Evolutionary conservation across 169 alveolate genomes (phyloP), one percentile per base, ranked within the genome.

Genomic region (Plasmodium yoelii): DNA sequence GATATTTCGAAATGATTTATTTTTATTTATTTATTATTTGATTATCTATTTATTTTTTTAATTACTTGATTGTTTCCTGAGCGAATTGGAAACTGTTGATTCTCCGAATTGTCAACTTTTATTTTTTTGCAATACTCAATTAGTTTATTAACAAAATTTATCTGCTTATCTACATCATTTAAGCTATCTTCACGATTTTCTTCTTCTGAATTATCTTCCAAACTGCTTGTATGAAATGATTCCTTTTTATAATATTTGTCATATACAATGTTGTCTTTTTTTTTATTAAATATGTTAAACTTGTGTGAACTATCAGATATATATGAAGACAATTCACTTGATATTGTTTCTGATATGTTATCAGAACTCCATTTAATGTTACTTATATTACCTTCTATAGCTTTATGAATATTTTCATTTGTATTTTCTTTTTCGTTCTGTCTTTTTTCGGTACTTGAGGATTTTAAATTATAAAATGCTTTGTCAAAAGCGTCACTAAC

Each of bases 61-160:
- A 26, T 39, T 71, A 71, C 84, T 49, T 71, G 51, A 24, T 42
- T 18, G 22, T 28, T 3, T 24, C 42, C 15, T 13, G 46, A 18
- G n/a, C 22, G 24, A 26, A 24, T 19, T 26, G 51, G 56, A 71
- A 19, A 71, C 22, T 12, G 19, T 34, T 1, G 0, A 26, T 28
- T 13, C 24, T 39, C 63, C 49, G 53, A 51, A 64, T 65, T 12
- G 34, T 47, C 39, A 10, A 51, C 39, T 49, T 67, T 65, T 24
- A 67, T 53, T 44, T 53, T 19, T 6, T 67, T 82, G 42, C 28
- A 82, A 82, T 67, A 82, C 13, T 65, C 73, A 71, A 49, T 24
- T 18, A 82, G 13, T 10, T 65, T 71, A 53, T 82, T 65, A 65
- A 51, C 19, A 46, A 82, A 46, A 9, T 67, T 82, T 59, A 44